Percentiles rank a stretch among this genome's conserved stretches.
Conservation (phyloP, 352 stramenopile species). For the Phytophthora cajani region DNA sequence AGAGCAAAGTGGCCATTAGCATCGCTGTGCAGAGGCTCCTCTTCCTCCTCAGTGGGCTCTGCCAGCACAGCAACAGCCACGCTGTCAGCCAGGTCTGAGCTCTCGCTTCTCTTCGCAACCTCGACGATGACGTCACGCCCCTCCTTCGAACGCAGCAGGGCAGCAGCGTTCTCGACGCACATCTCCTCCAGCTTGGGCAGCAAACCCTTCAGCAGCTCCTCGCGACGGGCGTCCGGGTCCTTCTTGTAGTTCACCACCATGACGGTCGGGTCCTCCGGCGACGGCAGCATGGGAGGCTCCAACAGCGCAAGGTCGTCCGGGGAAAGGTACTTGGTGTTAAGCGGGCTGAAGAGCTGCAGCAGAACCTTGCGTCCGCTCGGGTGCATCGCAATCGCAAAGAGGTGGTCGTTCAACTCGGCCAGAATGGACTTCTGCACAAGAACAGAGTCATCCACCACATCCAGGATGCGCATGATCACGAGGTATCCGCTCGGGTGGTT, state of each 20-base stretch:
- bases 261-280: constrained; percentile 60
- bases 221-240: constrained; percentile 73
- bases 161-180: constrained; percentile 62
- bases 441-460: constrained; percentile 92
- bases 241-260: constrained; percentile 91
- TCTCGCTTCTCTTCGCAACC: constrained; percentile 72
- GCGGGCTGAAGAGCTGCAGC: constrained; percentile 77
- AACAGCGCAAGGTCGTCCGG: constrained; percentile 79
- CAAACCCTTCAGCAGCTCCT: constrained; percentile 80
- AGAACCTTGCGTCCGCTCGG: constrained; percentile 80
- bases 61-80: constrained; percentile 56
- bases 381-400: constrained; percentile 77
- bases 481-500: constrained; percentile 93
- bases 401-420: constrained; percentile 77
- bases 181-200: constrained; percentile 86
- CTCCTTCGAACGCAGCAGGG: constrained; percentile 82
- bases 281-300: constrained; percentile 76
- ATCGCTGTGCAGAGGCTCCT: constrained; percentile 75
- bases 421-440: constrained; percentile 91
- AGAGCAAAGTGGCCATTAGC: constrained; percentile 76
- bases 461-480: constrained; percentile 88
- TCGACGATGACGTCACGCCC: constrained; percentile 84
- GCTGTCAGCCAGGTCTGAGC: constrained; percentile 52
- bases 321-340: constrained; percentile 88
- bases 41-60: constrained; percentile 43